These are phyloP conservation scores for Lentinula novae-zelandiae DNA, from an alignment of 1,284 basidiomycete genomes.

Conservation along the genomic window DNA sequence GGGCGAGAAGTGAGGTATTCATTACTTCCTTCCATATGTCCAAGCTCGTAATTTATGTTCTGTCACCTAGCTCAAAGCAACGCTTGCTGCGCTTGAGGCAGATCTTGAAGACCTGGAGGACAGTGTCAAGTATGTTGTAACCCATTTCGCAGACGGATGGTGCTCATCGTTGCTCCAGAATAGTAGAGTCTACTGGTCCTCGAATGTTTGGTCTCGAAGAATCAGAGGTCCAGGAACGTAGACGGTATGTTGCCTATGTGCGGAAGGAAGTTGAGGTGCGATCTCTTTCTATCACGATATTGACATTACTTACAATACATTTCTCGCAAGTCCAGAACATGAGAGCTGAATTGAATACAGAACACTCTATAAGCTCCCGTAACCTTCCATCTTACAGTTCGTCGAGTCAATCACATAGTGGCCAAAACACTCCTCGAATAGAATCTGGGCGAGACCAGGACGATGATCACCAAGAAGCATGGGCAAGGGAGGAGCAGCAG, in stretches of 20 bases:
- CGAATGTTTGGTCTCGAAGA: slow-evolving; percentile 81
- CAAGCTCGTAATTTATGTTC: background rate
- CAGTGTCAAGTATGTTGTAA: slow-evolving; percentile 64
- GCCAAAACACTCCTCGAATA: slow-evolving; percentile 15
- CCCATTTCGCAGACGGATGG: background rate
- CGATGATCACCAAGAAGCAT: slow-evolving; percentile 66
- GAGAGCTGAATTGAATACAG: slow-evolving; percentile 48
- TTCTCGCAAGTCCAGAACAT: slow-evolving; percentile 57
- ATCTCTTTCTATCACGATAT: slow-evolving; percentile 17
- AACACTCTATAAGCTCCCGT: slow-evolving; percentile 5
- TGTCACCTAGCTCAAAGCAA: slow-evolving; percentile 59
- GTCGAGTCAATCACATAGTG: slow-evolving; percentile 14
- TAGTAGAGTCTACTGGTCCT: slow-evolving; percentile 78
- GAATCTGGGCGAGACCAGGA: slow-evolving; percentile 25
- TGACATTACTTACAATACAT: slow-evolving; percentile 20
- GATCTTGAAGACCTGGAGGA: slow-evolving; percentile 88
- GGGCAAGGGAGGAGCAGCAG: slow-evolving; percentile 84
- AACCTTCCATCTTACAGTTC: slow-evolving; percentile 9
- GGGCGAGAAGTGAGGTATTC: slow-evolving; percentile 44
- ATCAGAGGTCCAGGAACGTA: slow-evolving; percentile 66
- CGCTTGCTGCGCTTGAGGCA: slow-evolving; percentile 72
- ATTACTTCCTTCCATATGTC: background rate
- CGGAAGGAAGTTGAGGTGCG: slow-evolving; percentile 76
- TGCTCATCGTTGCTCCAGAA: slow-evolving; percentile 39
- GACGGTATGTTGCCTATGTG: slow-evolving; percentile 72